phyloP scores from a whole-genome alignment of 169 alveolate species.

The Amoebophrya sp. region DNA sequence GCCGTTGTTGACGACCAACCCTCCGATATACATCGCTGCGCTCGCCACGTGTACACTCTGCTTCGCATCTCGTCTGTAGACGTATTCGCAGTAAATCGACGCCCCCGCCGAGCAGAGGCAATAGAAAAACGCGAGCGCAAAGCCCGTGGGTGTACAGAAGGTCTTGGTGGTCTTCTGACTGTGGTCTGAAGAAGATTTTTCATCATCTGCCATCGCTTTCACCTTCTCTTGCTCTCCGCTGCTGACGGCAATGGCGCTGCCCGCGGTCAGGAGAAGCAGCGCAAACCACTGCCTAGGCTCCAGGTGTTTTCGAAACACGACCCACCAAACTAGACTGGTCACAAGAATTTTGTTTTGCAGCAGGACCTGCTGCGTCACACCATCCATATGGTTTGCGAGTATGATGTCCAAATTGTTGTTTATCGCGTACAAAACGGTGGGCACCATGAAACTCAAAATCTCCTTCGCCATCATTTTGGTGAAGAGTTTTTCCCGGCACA shows the following conservation, averaged over 20 bases:
- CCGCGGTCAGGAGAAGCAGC: background rate
- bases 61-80: background rate
- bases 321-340: background rate
- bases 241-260: background rate
- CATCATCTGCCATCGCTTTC: too few species aligned
- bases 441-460: background rate
- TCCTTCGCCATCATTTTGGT: background rate
- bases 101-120: background rate
- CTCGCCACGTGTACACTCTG: background rate
- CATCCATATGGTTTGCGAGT: background rate
- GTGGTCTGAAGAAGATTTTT: too few species aligned
- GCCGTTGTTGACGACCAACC: background rate
- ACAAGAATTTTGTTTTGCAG: background rate
- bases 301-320: background rate
- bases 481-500: background rate
- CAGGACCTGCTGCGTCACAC: background rate
- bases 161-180: background rate
- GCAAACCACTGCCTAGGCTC: background rate
- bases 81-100: background rate
- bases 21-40: background rate
- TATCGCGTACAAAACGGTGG: background rate
- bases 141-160: background rate
- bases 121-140: background rate
- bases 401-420: constrained; percentile 1
- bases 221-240: too few species aligned